Evolutionary conservation across 2,329 filamentous ascomycete species (phyloP).

Genomic region (Alternaria arborescens): DNA sequence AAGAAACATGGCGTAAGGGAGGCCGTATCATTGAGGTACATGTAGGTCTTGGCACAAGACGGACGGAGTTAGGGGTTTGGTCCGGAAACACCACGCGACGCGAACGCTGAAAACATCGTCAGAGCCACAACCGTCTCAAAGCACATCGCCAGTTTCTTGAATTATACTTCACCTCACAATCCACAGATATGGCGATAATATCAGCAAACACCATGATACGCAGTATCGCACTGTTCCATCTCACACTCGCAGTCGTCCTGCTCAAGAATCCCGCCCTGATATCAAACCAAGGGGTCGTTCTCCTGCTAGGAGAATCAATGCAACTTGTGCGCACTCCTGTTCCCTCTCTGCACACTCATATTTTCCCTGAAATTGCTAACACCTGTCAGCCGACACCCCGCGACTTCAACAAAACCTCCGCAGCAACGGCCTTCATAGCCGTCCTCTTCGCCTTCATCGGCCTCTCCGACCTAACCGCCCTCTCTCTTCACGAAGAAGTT

Average conservation of each 20-base stretch:
- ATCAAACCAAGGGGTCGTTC: conserved; percentile 81
- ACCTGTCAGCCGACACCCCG: conserved; percentile 67
- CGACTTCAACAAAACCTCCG: conserved; percentile 72
- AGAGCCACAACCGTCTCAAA: conserved; percentile 1
- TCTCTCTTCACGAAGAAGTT: conserved; percentile 55
- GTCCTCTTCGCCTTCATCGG: conserved; percentile 73
- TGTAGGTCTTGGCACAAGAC: conserved; percentile 9
- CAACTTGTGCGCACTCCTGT: conserved; percentile 68
- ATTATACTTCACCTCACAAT: background rate
- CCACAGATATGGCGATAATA: conserved; percentile 75
- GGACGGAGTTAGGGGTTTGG: conserved; percentile 28
- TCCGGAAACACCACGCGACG: conserved; percentile 16
- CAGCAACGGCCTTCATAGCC: conserved; percentile 72
- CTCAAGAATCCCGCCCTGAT: conserved; percentile 75
- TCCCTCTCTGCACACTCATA: background rate
- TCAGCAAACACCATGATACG: conserved; percentile 83
- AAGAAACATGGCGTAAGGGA: background rate
- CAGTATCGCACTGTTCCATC: conserved; percentile 81
- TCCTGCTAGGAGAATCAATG: conserved; percentile 83
- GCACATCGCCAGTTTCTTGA: background rate
- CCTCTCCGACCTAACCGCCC: conserved; percentile 57
- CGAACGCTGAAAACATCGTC: conserved; percentile 2
- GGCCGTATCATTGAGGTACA: conserved; percentile 7
- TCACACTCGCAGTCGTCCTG: conserved; percentile 85
- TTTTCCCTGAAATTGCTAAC: conserved; percentile 4